phyloP scores from a whole-genome alignment of 78 protist genomes.

The Protostelium mycophagum region DNA sequence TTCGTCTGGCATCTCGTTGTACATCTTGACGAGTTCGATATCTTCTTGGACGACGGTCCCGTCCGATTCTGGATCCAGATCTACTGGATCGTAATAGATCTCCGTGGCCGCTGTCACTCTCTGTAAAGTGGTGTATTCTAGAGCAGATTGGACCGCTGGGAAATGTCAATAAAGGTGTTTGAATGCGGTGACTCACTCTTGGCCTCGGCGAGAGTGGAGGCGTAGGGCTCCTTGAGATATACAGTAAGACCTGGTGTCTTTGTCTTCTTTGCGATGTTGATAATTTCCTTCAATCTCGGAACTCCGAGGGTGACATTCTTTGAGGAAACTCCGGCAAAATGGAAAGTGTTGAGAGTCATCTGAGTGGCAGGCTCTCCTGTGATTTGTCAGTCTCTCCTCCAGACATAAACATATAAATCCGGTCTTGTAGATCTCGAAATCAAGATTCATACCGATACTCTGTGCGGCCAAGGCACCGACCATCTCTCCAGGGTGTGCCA shows the following conservation, averaged over 20 bases:
- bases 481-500: conserved; percentile 92
- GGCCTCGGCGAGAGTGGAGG: conserved; percentile 42
- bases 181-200: conserved; percentile 8
- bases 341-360: conserved; percentile 99
- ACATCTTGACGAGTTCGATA: conserved; percentile 55
- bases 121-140: conserved; percentile 87
- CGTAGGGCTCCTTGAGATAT: conserved; percentile 42
- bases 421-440: too few relatives aligned
- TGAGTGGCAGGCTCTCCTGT: conserved; percentile 99
- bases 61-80: conserved; percentile 11
- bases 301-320: conserved; percentile 99
- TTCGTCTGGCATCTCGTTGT: conserved; percentile 51
- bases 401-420: too few relatives aligned
- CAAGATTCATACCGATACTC: too few relatives aligned
- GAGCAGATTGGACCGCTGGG: conserved; percentile 32
- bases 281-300: conserved; percentile 95
- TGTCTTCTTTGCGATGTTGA: conserved; percentile 89
- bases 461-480: conserved; percentile 97
- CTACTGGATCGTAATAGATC: conserved; percentile 94
- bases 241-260: conserved; percentile 91
- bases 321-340: conserved; percentile 97
- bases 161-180: conserved; percentile 5
- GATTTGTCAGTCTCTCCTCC: too few relatives aligned
- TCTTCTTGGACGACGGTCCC: conserved; percentile 82
- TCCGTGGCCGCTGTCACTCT: conserved; percentile 69